Evolutionary conservation across 2,329 filamentous ascomycete genomes (phyloP).

Genomic region (Gremmenia infestans): DNA sequence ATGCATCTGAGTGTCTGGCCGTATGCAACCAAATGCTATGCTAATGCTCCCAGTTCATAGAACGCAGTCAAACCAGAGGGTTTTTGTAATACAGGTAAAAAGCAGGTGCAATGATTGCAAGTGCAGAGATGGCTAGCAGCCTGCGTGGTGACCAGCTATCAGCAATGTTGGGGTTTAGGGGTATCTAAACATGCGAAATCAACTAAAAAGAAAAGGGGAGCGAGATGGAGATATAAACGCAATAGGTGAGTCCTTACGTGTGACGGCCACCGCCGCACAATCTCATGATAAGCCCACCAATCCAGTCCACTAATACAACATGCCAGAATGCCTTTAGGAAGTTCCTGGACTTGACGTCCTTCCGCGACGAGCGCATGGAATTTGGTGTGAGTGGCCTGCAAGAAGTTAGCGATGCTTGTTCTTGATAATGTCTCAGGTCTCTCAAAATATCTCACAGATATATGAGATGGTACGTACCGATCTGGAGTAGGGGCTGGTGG

Average conservation of each 20-base stretch:
- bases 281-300: constrained; percentile 29
- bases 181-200: background rate
- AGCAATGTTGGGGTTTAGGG: constrained; percentile 13
- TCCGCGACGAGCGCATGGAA: constrained; percentile 23
- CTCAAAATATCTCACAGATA: too few relatives aligned
- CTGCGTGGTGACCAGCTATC: constrained; percentile 23
- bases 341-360: constrained; percentile 23
- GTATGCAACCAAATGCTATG: background rate
- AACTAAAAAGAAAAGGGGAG: background rate
- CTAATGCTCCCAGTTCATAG: background rate
- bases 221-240: background rate
- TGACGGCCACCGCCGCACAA: constrained; percentile 27
- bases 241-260: constrained; percentile 23
- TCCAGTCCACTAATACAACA: constrained; percentile 33
- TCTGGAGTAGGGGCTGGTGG: constrained; percentile 14
- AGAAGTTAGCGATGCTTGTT: too few relatives aligned
- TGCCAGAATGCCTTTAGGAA: constrained; percentile 31
- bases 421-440: too few relatives aligned
- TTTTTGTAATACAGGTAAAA: constrained; percentile 20
- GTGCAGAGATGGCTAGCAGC: constrained; percentile 21
- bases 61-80: background rate
- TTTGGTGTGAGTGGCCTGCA: constrained; percentile 22
- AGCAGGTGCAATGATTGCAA: constrained; percentile 21
- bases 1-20: background rate
- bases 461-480: background rate